Evolutionary conservation across 305 asterid genomes (phyloP), one percentile per base, ranked within the genome.

Genomic region (Nicotiana rustica): DNA sequence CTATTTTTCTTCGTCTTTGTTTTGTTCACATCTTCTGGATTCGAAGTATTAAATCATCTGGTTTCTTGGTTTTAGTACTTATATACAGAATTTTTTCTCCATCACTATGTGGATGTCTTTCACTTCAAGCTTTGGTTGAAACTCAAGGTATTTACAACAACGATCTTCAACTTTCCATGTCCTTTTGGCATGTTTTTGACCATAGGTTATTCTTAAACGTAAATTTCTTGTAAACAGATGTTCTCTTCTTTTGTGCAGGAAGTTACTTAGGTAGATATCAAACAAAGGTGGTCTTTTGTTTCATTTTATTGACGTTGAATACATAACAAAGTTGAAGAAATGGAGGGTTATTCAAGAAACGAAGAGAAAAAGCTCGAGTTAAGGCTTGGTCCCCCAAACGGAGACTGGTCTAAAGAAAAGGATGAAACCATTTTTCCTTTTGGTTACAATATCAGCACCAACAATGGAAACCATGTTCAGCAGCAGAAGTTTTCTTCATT

Each of bases 301-400:
- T 80, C 2, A 13, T 76, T 35, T 13, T n/a, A 1, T 73, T 75
- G 52, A 44, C 36, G 76, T 35, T 17, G 25, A 44, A 36, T 10
- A 41, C 18, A 65, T 35, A 19, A 4, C 3, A 59, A 33, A 41
- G 49, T 41, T 1, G 0, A 14, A 41, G 5, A 68, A 77, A 93
- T 93, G 99, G 94, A 90, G 82, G 88, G 90, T 5, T 91, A 89
- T 85, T 71, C 89, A 68, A 86, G 89, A 83, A 88, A 88, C 19
- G 97, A 88, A 49, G 98, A 93, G 87, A 89, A 84, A 81, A 92
- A 89, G 87, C 96, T 96, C 10, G 97, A 96, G 89, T 87, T 96
- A 36, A 87, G 93, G 69, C 98, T 94, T 59, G 97, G 93, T 81
- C 99, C 99, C 29, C 98, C 98, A 0, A 92, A 91, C 25, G 94